Percentiles rank a stretch among this genome's conserved stretches.
These are phyloP conservation scores for Fusarium nanum DNA, from an alignment of 2,329 filamentous ascomycete genomes.

Conservation along the genomic window DNA sequence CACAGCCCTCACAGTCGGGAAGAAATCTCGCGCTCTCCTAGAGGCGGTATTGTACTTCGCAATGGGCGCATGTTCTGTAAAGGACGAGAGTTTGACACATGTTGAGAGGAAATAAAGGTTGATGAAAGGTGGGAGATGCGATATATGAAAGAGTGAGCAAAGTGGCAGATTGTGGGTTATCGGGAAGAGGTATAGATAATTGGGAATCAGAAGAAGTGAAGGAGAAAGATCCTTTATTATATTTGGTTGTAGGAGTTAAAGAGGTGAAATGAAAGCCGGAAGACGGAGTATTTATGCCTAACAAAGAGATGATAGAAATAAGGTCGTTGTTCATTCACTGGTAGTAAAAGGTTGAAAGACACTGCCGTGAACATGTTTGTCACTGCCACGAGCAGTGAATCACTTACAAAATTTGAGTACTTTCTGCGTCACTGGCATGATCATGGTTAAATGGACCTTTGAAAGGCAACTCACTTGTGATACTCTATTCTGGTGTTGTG, in stretches of 20 bases:
- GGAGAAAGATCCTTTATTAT: neutral
- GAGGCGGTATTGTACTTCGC: slow-evolving; percentile 27
- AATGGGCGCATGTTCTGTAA: slow-evolving; percentile 37
- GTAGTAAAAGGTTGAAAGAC: slow-evolving; percentile 1
- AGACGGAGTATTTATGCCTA: slow-evolving; percentile 9
- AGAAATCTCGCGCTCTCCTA: slow-evolving; percentile 38
- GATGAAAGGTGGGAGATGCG: neutral
- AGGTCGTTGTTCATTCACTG: neutral
- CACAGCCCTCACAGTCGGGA: slow-evolving; percentile 38
- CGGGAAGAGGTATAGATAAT: neutral
- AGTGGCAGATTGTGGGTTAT: neutral
- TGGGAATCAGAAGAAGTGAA: neutral
- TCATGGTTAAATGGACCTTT: neutral
- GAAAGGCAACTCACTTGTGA: slow-evolving; percentile 15
- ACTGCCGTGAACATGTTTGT: neutral
- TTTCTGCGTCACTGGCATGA: slow-evolving; percentile 2
- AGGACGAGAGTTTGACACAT: slow-evolving; percentile 38
- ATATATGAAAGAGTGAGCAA: neutral
- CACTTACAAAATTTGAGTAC: neutral
- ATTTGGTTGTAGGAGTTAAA: neutral
- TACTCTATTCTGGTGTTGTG: slow-evolving; percentile 15
- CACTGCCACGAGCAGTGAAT: neutral
- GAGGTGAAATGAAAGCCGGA: neutral
- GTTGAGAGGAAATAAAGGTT: neutral
- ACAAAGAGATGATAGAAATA: neutral